Evolutionary conservation across 306 rosid species (phyloP).

Genomic region (Abrus pulchellus): DNA sequence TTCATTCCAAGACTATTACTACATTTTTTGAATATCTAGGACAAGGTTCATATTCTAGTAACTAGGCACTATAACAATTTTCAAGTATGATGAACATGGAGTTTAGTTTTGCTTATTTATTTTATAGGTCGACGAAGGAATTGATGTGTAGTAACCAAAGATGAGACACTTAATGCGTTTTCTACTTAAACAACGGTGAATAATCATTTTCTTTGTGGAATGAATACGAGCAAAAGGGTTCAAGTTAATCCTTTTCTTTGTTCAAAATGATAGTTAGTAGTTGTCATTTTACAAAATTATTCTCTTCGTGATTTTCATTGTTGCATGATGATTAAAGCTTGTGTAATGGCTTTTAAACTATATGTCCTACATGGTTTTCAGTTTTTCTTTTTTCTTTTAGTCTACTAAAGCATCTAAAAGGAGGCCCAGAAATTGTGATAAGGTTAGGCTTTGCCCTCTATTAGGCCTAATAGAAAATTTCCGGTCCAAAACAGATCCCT

Average conservation of each 20-base stretch:
- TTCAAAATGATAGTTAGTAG: too few species aligned
- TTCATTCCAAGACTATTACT: background rate
- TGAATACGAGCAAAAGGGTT: background rate
- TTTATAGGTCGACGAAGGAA: background rate
- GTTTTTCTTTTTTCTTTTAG: too few species aligned
- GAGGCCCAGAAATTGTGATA: background rate
- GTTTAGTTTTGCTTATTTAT: slow-evolving; percentile 5
- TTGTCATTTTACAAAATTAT: background rate
- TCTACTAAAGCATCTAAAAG: background rate
- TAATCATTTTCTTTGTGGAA: background rate
- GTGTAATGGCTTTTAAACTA: background rate
- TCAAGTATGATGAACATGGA: background rate
- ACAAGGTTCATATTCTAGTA: background rate
- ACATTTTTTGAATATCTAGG: background rate
- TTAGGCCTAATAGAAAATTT: background rate
- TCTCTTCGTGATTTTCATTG: background rate
- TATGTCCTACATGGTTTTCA: too few species aligned
- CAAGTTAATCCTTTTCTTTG: background rate
- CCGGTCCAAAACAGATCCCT: background rate
- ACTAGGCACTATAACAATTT: background rate
- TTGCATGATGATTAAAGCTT: background rate
- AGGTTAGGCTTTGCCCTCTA: background rate
- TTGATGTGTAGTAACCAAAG: background rate
- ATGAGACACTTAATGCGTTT: background rate
- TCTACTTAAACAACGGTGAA: background rate